Percentiles rank a stretch among this genome's conserved stretches.
Evolutionary conservation across 1,284 basidiomycete genomes (phyloP).

Genomic region (Butyriboletus appendiculatus): DNA sequence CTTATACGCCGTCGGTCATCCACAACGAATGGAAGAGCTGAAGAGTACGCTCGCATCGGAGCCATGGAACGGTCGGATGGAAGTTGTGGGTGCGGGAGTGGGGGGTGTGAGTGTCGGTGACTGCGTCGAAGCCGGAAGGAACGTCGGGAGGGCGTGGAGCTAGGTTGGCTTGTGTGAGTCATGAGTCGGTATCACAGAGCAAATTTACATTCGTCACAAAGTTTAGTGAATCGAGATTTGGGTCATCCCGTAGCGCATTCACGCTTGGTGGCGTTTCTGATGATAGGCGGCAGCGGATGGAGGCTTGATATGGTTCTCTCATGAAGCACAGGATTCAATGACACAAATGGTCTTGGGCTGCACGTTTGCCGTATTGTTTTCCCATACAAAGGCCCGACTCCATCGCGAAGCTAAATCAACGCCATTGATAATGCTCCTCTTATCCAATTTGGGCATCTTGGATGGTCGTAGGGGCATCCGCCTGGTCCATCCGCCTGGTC

Average conservation of each 20-base stretch:
- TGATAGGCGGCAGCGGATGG: constrained; percentile 12
- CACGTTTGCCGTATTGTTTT: constrained; percentile 31
- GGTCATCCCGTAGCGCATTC: constrained; percentile 3
- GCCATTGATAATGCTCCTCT: constrained; percentile 15
- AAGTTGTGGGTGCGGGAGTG: constrained; percentile 85
- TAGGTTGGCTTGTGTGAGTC: constrained; percentile 28
- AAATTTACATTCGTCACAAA: constrained; percentile 16
- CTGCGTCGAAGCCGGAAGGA: constrained; percentile 76
- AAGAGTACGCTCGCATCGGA: constrained; percentile 42
- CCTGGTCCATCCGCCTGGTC: not conserved
- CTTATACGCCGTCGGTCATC: constrained; percentile 75
- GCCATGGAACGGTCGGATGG: constrained; percentile 62
- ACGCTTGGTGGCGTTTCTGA: constrained; percentile 11
- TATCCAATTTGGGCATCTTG: constrained; percentile 2
- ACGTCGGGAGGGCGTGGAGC: constrained; percentile 46
- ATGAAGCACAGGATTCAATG: constrained; percentile 23
- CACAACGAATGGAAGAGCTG: constrained; percentile 67
- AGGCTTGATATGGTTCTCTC: constrained; percentile 5
- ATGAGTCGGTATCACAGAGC: constrained; percentile 1
- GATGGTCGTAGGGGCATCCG: not conserved
- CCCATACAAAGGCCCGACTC: constrained; percentile 11
- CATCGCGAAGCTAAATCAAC: constrained; percentile 22
- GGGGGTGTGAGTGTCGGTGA: constrained; percentile 91
- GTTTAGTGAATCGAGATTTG: constrained; percentile 13
- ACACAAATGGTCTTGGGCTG: constrained; percentile 15